Evolutionary conservation across 2,329 filamentous ascomycete genomes (phyloP), one percentile per base, ranked within the genome.

Genomic region (Calonectria multiphialidica): DNA sequence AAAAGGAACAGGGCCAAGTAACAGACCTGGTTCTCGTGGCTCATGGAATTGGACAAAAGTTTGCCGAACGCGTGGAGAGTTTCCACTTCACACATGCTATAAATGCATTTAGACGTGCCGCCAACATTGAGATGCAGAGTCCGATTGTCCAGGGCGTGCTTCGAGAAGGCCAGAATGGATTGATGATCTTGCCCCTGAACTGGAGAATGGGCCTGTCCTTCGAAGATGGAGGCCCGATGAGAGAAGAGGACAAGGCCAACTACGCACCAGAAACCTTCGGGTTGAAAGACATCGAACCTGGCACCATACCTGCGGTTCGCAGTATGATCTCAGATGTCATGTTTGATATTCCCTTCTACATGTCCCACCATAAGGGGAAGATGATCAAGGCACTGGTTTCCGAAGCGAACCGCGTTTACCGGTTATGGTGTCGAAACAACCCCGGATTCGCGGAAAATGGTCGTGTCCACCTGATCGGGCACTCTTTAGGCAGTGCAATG

Each of bases 81-180:
- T 99, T 96, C 79, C 95, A 98, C 82, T 99, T 99, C 79, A 99
- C 97, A 0, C 96, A 98, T 82, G 94, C 95, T 6, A 96, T 98
- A 81, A 98, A 98, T 80, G 91, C 93, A 0, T 97, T 99, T 77
- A 92, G 97, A 15, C 90, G 96, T 71, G 92, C 95, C 23, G 90
- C 98, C 69, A 98, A 98, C 76, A 87, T 96, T 62, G 96, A 99
- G 81, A 88, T 98, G 45, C 90, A 91, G 35, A 94, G 89, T 40
- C 91, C 93, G 3, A 87, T 89, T 10, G 93, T 98, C n/a, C 94
- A 92, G 81, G 88, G 91, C 0, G 90, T 95, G 66, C 87, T 98
- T 21, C 91, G 95, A 2, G 88, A 92, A 23, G 92, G 91, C n/a
- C 92, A 96, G 80, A 95, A 95, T 30, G 95, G 95, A 8, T 93